A percentile compares a stretch with the other conserved stretches of the same genome.
Conservation (phyloP, 139 green algal species). For the Choricystis sp. region DNA sequence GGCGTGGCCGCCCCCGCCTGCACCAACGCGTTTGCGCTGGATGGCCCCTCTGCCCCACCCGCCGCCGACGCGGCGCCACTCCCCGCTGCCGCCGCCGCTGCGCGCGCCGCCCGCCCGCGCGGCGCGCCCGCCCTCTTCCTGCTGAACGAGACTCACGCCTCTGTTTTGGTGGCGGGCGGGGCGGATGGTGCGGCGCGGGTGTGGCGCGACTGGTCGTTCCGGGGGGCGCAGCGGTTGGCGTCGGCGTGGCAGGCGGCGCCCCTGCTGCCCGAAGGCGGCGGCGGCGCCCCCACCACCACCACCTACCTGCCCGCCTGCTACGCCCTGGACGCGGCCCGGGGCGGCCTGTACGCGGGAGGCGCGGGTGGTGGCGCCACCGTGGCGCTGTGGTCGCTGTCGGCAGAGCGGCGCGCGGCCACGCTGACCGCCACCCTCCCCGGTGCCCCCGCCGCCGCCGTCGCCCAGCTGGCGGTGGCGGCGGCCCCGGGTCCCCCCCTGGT, state of each 20-base stretch:
- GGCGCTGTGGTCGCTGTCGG: neutral
- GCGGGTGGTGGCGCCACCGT: conserved; percentile 16
- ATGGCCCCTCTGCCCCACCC: neutral
- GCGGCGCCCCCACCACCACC: conserved; percentile 9
- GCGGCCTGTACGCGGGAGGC: conserved; percentile 13
- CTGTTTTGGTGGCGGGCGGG: conserved; percentile 43
- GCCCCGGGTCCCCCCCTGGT: neutral
- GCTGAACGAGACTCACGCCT: conserved; percentile 54
- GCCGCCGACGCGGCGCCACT: conserved; percentile 8
- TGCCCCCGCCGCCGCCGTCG: neutral
- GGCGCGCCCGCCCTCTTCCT: conserved; percentile 19
- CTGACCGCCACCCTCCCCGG: neutral
- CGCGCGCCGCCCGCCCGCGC: neutral
- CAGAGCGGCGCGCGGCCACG: neutral
- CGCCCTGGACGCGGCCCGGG: too few relatives aligned
- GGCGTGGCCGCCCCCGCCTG: neutral
- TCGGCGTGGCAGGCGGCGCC: conserved; percentile 44
- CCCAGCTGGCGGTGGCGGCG: too few relatives aligned
- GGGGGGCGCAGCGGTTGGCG: conserved; percentile 35
- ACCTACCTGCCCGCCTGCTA: conserved; percentile 14
- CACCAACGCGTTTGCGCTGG: conserved; percentile 27
- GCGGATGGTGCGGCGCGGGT: conserved; percentile 52
- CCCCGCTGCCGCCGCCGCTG: neutral
- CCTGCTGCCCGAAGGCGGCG: conserved; percentile 7
- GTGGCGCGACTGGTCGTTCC: conserved; percentile 45